Evolutionary conservation across 164 flowering plant genomes (phyloP).

Genomic region (Santalum album): DNA sequence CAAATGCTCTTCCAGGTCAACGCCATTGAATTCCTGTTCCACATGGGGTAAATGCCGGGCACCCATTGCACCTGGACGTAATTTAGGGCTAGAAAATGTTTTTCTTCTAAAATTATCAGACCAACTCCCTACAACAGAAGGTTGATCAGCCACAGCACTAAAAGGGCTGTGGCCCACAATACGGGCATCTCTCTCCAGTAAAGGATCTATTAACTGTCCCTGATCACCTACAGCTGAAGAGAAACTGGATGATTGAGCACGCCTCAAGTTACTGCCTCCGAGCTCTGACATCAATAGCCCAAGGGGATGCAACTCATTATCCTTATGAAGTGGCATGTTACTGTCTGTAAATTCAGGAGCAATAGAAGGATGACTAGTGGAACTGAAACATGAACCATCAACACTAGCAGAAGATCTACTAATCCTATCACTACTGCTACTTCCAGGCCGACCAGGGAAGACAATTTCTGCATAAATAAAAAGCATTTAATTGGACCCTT

Average conservation of each 20-base stretch:
- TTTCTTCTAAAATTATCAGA: conserved; percentile 32
- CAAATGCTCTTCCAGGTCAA: conserved; percentile 45
- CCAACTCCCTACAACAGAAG: conserved; percentile 45
- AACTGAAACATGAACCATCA: conserved; percentile 21
- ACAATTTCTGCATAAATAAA: conserved; percentile 40
- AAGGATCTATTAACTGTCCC: conserved; percentile 15
- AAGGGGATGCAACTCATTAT: conserved; percentile 60
- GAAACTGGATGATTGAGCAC: conserved; percentile 28
- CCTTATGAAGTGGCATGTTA: too few relatives aligned
- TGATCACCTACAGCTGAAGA: conserved; percentile 21
- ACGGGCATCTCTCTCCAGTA: conserved; percentile 22
- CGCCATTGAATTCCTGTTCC: conserved; percentile 36
- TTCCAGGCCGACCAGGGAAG: conserved; percentile 46
- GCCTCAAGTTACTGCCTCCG: conserved; percentile 35
- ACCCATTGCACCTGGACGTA: conserved; percentile 32
- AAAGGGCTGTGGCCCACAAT: conserved; percentile 11
- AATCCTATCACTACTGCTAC: conserved; percentile 26
- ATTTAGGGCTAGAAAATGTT: conserved; percentile 21
- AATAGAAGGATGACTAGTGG: conserved; percentile 19
- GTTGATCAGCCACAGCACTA: conserved; percentile 27
- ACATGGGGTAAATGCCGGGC: conserved; percentile 27
- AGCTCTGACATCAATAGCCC: conserved; percentile 81
- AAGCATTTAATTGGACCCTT: conserved; percentile 1
- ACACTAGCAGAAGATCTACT: conserved; percentile 21
- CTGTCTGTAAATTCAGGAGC: conserved; percentile 24